Evolutionary conservation across 345 rosid genomes (phyloP), one percentile per base, ranked within the genome.

Genomic region (Diplotaxis tenuifolia): DNA sequence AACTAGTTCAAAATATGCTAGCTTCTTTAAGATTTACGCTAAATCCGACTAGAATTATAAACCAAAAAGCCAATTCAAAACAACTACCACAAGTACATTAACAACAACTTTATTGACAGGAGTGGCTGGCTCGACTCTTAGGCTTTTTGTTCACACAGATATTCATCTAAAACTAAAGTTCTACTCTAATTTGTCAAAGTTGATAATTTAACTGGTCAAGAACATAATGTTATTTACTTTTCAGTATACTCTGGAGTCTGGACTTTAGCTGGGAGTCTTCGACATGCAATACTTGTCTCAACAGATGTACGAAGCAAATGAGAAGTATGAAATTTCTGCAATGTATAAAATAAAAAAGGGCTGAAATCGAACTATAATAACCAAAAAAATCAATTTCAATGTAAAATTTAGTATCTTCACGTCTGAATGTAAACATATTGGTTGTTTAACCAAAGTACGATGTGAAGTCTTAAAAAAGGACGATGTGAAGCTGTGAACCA

Each of bases 401-500:
- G 36, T 21, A 2, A 53, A 53, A 53, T 21, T 20, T 22, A 54
- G 27, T 58, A 60, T 61, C 9, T 12, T 38, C 7, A 40, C 18
- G 67, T 22, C 53, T 63, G 59, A 40, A 40, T 36, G 61, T 54
- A 21, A 20, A 12, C 11, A 34, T 50, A 27, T 64, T n/a, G 54
- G 5, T 20, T 53, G 3, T 22, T 22, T 56, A 66, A 34, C 23
- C 53, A 32, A 55, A 32, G 20, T 59, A 50, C 45, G 68, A 60
- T 25, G 25, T 19, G 68, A 29, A 59, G n/a, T 50, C 47, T 25
- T 18, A 36, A 14, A 29, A 36, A 57, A 52, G 42, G 55, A 50
- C 62, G 56, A 61, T 27, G 25, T 20, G 68, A 31, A 59, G n/a
- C 54, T 38, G 64, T 68, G 62, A 58, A 50, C 45, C 53, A 67